A percentile compares a stretch with the other conserved stretches of the same genome.
Conservation (phyloP, 257 asterid species). For the Sherardia arvensis region DNA sequence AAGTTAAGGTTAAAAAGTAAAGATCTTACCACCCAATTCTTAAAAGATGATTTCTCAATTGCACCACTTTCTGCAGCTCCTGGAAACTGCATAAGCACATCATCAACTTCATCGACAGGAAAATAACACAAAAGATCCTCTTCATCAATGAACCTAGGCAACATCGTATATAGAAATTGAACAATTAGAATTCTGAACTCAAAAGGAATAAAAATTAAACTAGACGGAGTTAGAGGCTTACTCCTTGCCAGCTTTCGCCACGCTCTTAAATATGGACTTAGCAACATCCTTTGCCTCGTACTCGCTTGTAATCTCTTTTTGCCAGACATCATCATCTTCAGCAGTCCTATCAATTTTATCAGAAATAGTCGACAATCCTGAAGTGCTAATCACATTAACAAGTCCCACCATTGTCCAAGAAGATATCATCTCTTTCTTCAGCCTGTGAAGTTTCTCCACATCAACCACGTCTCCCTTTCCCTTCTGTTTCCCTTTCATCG, state of each 20-base stretch:
- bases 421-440: constrained; percentile 55
- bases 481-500: constrained; percentile 22
- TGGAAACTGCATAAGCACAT: constrained; percentile 49
- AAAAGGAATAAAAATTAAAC: background rate
- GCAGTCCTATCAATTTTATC: constrained; percentile 43
- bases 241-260: constrained; percentile 57
- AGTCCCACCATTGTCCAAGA: constrained; percentile 77
- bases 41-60: constrained; percentile 53
- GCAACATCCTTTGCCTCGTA: constrained; percentile 60
- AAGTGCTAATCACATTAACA: constrained; percentile 41
- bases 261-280: constrained; percentile 42
- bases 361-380: constrained; percentile 43
- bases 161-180: background rate
- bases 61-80: constrained; percentile 52
- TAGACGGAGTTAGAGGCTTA: constrained; percentile 18
- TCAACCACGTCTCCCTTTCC: constrained; percentile 40
- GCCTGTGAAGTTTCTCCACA: constrained; percentile 62
- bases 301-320: constrained; percentile 46
- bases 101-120: constrained; percentile 60
- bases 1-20: background rate
- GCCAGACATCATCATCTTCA: constrained; percentile 33
- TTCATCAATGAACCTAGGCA: constrained; percentile 53
- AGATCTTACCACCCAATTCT: constrained; percentile 63
- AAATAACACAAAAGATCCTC: constrained; percentile 50
- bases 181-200: background rate